These are phyloP conservation scores for Pseudocohnilembus persalinus DNA, from an alignment of 169 alveolate genomes.

Conservation along the genomic window DNA sequence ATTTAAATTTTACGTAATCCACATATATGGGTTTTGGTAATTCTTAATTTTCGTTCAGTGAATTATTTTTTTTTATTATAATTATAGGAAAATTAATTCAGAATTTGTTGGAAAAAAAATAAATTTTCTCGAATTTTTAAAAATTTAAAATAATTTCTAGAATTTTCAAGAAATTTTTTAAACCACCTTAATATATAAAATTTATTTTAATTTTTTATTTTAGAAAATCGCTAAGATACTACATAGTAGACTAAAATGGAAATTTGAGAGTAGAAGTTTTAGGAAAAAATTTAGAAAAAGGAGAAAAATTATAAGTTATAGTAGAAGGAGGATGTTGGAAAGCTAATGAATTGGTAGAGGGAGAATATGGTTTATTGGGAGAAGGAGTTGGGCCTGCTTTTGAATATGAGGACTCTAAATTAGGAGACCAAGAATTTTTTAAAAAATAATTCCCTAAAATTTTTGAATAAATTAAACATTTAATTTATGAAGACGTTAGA, in stretches of 20 bases:
- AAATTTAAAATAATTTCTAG: too few species aligned
- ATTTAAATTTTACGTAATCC: too few species aligned
- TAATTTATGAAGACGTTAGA: too few species aligned
- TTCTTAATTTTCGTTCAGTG: too few species aligned
- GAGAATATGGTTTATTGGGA: background rate
- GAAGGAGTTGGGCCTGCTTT: background rate
- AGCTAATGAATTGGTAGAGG: background rate
- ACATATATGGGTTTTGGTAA: too few species aligned
- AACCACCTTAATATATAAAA: background rate
- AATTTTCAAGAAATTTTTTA: too few species aligned
- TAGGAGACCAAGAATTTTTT: background rate
- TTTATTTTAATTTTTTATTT: too few species aligned
- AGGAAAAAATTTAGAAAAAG: background rate
- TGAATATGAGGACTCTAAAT: background rate
- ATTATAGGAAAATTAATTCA: too few species aligned
- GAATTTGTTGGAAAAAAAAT: too few species aligned
- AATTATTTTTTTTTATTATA: too few species aligned
- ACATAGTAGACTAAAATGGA: background rate
- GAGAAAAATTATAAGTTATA: background rate
- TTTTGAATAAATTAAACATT: background rate
- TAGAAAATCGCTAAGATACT: background rate
- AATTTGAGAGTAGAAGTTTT: background rate
- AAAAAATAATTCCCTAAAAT: background rate
- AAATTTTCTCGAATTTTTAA: too few species aligned
- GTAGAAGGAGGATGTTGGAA: background rate